Base-by-base conservation (phyloP, 139 green algal genomes). In the Edaphochlamys debaryana region DNA sequence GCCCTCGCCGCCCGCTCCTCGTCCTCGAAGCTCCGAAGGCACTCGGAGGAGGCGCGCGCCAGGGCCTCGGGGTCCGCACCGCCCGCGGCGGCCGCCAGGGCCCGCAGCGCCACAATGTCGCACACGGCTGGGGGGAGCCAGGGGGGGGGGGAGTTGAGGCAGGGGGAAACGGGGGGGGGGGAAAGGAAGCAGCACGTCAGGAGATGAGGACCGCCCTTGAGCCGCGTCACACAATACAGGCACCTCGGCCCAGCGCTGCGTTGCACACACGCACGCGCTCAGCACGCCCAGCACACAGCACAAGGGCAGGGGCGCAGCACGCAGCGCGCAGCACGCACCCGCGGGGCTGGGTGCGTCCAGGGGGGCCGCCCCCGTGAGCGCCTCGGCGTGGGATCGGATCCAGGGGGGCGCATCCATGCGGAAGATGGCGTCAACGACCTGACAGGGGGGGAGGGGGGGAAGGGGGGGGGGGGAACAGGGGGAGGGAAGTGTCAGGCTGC, bases 391-490 rank as follows among this genome's bases (percentile, higher is more conserved):
- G 22, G 38, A 41, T 3, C 77, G 77, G 13, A 83, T 32, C 77
- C 77, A 83, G 22, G 77, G 77, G 13, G 77, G 77, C 13, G 77
- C 77, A 32, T 83, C 77, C 77, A 75, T 74, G 45, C 63, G 63
- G 63, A 74, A 67, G 17, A 83, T 63, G n/a, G 63, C 77, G 29
- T 83, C 63, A 2, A 64, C 67, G 22, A 83, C 64, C 77, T 83
- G 77, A 0, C 1, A 19, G 62, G 62, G 62, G 30, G 30, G 41
- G 1, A 37, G 37, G 52, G 56, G 22, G 42, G 73, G 9, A 27
- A 25, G 23, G 56, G 52, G 15, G n/a, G 23, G 71, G n/a, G 15
- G 25, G 69, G 48, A 30, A 63, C 45, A 23, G n/a, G n/a, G n/a
- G n/a, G n/a, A n/a, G n/a, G n/a, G n/a, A n/a, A n/a, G n/a, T n/a